Base-by-base conservation (phyloP, 352 stramenopile genomes). In the Pythium apleroticum region DNA sequence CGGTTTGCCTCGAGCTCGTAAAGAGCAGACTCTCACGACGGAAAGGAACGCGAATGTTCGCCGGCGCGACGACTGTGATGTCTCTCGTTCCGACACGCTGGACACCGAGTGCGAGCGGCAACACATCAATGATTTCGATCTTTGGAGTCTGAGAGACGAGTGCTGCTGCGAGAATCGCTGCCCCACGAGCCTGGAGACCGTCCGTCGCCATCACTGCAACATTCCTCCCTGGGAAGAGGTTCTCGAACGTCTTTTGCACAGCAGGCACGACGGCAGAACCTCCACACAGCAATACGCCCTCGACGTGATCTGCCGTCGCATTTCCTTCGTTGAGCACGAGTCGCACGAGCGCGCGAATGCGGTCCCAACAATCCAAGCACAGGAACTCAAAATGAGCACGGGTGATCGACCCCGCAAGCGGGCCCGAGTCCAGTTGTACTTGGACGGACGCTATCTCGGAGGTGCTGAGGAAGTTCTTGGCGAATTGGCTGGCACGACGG, bases 401-500 rank as follows among this genome's bases (percentile, higher is more conserved):
- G 27, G 76, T 75, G 43, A 87, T 69, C 9, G 50, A 74, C 61
- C 58, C 72, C 25, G 24, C 48, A 25, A 77, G 83, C 17, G 57
- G 62, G 12, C 52, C 56, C 19, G 24, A 45, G 28, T 20, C 72
- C 52, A 60, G 55, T 48, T 80, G 62, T 20, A 87, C 56, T 48
- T 74, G 63, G 19, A 87, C 72, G 3, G 65, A 58, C 17, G 69
- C 74, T 22, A 55, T 70, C 2, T 57, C 39, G 2, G 76, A 81
- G 11, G 30, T 74, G 14, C 71, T 76, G 6, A 87, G 70, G 10
- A 87, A 70, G 53, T 74, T 77, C 63, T 83, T 77, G 0, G 76
- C 78, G 8, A 87, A 60, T 12, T 70, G 59, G 39, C 68, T 76
- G 15, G 67, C 74, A 50, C 72, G 74, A 22, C 64, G 73, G 2